Base-by-base conservation (phyloP, 202 grass and related monocot genomes). In the Setaria italica region DNA sequence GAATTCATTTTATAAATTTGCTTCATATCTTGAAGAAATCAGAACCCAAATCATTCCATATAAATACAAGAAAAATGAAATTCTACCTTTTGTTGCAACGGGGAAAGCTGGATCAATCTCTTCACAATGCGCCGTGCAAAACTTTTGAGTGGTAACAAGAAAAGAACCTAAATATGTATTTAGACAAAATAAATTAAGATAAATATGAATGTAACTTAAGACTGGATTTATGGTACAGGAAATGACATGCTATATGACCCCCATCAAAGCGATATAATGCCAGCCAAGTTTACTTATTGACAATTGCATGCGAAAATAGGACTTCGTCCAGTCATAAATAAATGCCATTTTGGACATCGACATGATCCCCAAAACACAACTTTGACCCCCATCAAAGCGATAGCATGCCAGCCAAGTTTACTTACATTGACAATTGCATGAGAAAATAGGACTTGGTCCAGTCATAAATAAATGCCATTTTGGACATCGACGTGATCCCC, bases 71-170 rank as follows among this genome's bases (percentile, higher is more conserved):
- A 43, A 78, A 72, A 53, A 48, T 14, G 41, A 71, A 79, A 3
- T 9, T 63, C 1, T 88, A 99, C 96, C 91, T 91, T 95, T 70
- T 95, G 91, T 78, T 86, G 41, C 20, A 95, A 54, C 30, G 95
- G 91, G 51, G 96, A 94, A 82, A 99, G 93, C 84, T 98, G 86
- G 43, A 95, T 95, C 82, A 98, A 75, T 72, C 93, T 92, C 84
- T 95, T 89, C 63, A 95, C 93, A 86, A 95, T 47, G 62, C 96
- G 88, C 2, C 90, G 66, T 16, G 96, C 96, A 88, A 95, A 91
- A 86, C 93, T 99, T 90, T 85, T 91, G 66, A 99, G 70, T 72
- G 96, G 96, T 88, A 99, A 80, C 76, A 99, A 81, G 85, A 99
- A 80, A 72, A 99, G 84, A 92, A 94, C 91, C 93, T 95, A 84